phyloP scores from a whole-genome alignment of 2,329 filamentous ascomycete species.

The Fusarium pininemorale region DNA sequence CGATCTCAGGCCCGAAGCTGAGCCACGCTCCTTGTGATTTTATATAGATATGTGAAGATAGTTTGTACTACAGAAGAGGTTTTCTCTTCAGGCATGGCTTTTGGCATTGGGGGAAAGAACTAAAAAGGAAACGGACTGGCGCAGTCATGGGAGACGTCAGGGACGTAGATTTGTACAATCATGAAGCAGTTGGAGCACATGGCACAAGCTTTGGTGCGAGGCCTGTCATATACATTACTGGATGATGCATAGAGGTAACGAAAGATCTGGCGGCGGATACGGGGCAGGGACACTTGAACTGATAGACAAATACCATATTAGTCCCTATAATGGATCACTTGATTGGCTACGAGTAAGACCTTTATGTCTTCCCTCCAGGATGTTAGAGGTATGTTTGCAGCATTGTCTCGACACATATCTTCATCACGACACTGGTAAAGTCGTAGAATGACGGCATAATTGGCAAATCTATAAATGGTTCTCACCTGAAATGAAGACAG shows the following conservation, averaged over 20 bases:
- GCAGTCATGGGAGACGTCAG: slow-evolving; percentile 10
- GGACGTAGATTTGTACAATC: slow-evolving; percentile 33
- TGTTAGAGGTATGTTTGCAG: background rate
- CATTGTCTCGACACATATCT: background rate
- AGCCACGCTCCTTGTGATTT: slow-evolving; percentile 40
- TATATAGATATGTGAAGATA: slow-evolving; percentile 34
- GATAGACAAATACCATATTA: slow-evolving; percentile 33
- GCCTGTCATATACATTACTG: slow-evolving; percentile 5
- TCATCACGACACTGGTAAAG: background rate
- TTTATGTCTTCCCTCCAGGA: background rate
- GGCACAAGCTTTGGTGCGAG: background rate
- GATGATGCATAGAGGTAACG: slow-evolving; percentile 16
- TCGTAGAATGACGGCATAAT: background rate
- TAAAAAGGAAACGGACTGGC: slow-evolving; percentile 16
- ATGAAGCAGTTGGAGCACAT: slow-evolving; percentile 6
- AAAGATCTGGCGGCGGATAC: slow-evolving; percentile 10
- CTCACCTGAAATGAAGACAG: background rate
- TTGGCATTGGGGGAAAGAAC: background rate
- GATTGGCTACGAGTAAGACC: background rate
- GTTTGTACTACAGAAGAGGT: slow-evolving; percentile 8
- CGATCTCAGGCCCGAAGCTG: slow-evolving; percentile 60
- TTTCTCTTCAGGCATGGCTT: slow-evolving; percentile 4
- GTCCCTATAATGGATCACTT: background rate
- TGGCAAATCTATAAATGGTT: background rate
- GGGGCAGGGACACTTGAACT: slow-evolving; percentile 9